Evolutionary conservation across 441 rosid genomes (phyloP), one percentile per base, ranked within the genome.

Genomic region (Capsella rubella): DNA sequence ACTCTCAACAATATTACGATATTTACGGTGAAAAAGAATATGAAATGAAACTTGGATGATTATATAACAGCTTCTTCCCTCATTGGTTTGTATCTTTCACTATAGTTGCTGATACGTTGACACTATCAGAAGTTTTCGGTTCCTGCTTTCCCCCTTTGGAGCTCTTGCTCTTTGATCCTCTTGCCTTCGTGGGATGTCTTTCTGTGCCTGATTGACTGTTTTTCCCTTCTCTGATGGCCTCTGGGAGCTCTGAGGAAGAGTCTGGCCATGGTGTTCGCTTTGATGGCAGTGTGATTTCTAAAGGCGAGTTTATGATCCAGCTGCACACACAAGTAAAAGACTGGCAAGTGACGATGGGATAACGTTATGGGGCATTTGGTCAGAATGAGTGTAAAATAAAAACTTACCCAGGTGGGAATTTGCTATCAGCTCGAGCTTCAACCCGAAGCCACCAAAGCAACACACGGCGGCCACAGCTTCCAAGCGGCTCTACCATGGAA

Each of bases 401-500:
- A 52, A 78, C 90, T 84, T 43, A 93, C 98, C 94, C 90, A 15
- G 96, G 90, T 73, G 99, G 98, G 78, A 93, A 95, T 73, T 89
- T 93, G 89, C 99, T 95, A 70, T 95, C 98, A 29, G 90, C 84
- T 40, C 97, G 92, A 77, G 98, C 99, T 86, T 95, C 99, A 68
- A 93, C 96, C 6, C 99, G 95, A 58, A 95, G 93, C 99, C 99
- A 95, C 99, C 99, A 95, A 13, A 93, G 84, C 81, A 95, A 69
- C 54, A 95, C 92, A 72, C 82, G 90, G 18, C 90, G 89, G 25
- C 99, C 99, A 50, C 99, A 95, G 83, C 90, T 90, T 66, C 97
- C 99, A 49, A 95, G 92, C 15, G 99, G 97, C 76, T 95, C 97
- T 74, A 91, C 97, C 73, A 85, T 74, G 2, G 88, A 85, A 72